Percentiles rank a stretch among this genome's conserved stretches.
Evolutionary conservation across 108 stramenopile genomes (phyloP).

Genomic region (Stephanodiscus minutulus): DNA sequence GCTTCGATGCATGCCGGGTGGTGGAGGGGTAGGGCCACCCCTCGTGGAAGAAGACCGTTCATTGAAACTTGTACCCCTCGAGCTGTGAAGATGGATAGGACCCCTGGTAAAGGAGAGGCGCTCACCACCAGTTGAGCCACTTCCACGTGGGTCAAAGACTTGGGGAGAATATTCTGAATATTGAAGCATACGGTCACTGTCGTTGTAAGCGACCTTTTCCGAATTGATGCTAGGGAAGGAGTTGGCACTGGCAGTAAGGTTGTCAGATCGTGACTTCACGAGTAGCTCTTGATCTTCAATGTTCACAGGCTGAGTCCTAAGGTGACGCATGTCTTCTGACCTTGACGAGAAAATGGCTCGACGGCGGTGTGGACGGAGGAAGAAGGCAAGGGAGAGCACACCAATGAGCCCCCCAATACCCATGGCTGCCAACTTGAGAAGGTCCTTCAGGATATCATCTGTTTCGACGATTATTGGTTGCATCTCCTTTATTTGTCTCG

Average conservation of each 20-base stretch:
- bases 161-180: not conserved
- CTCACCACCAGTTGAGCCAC: not conserved
- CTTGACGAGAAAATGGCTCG: conserved; percentile 20
- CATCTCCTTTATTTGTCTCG: conserved; percentile 32
- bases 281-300: not conserved
- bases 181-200: not conserved
- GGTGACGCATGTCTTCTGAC: not conserved
- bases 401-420: conserved; percentile 29
- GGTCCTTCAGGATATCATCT: conserved; percentile 13
- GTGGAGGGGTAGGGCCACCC: not conserved
- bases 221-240: not conserved
- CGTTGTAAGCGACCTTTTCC: too few relatives aligned
- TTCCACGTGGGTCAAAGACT: not conserved
- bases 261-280: not conserved
- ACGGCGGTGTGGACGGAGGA: conserved; percentile 40
- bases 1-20: not conserved
- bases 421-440: conserved; percentile 25
- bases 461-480: conserved; percentile 5
- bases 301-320: not conserved
- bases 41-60: not conserved
- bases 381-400: conserved; percentile 28
- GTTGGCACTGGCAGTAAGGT: not conserved
- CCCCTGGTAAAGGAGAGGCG: not conserved
- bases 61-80: not conserved
- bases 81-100: not conserved